Percentiles rank a stretch among this genome's conserved stretches.
These are phyloP conservation scores for Nymphaea thermarum DNA, from an alignment of 164 flowering plant genomes.

Conservation along the genomic window DNA sequence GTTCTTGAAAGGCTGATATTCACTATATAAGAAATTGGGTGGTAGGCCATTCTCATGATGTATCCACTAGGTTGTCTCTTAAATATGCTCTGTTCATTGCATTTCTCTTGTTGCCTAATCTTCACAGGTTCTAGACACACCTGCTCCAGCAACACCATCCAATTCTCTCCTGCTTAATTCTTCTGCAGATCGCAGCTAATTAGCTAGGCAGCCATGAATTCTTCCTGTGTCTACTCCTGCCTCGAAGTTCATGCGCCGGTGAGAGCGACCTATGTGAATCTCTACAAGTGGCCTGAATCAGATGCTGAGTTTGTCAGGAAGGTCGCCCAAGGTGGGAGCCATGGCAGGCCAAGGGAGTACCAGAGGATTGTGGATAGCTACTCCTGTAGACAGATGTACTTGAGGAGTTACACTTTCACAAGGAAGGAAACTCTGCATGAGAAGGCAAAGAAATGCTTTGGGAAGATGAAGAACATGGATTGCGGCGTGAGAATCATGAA, in stretches of 20 bases:
- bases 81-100: too few species aligned
- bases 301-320: conserved; percentile 10
- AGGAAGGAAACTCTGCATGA: conserved; percentile 44
- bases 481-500: not conserved
- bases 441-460: conserved; percentile 38
- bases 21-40: too few species aligned
- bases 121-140: too few species aligned
- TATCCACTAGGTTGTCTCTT: too few species aligned
- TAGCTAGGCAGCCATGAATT: conserved; percentile 1
- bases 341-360: not conserved
- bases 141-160: too few species aligned
- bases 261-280: conserved; percentile 9
- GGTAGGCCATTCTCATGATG: too few species aligned
- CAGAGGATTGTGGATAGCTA: conserved; percentile 66
- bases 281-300: conserved; percentile 15
- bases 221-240: conserved; percentile 8
- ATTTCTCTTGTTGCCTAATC: too few species aligned
- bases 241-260: conserved; percentile 5
- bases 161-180: too few species aligned
- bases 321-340: not conserved
- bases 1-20: too few species aligned
- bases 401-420: conserved; percentile 71
- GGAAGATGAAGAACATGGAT: conserved; percentile 27
- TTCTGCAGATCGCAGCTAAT: too few species aligned
- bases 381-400: conserved; percentile 69